Conservation (phyloP, 768 basidiomycete species). For the Trametes sanguinea region DNA sequence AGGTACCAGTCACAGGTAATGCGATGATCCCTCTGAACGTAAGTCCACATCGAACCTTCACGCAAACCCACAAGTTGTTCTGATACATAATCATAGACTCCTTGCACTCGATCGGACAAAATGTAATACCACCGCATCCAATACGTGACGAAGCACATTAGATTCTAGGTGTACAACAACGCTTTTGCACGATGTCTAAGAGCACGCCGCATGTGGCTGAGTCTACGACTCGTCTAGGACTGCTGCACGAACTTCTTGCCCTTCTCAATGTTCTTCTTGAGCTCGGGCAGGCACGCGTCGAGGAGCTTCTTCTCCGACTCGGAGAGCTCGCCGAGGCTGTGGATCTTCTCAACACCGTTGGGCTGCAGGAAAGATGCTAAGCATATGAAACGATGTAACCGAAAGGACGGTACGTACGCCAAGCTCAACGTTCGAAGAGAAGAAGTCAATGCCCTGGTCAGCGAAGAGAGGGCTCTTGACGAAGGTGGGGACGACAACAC, state of each 20-base stretch:
- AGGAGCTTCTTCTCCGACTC: conserved; percentile 84
- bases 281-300: conserved; percentile 84
- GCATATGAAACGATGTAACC: not conserved
- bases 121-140: not conserved
- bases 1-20: conserved; percentile 35
- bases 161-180: conserved; percentile 25
- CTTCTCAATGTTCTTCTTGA: conserved; percentile 99
- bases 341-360: conserved; percentile 92
- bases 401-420: conserved; percentile 57
- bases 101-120: not conserved
- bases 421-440: conserved; percentile 93
- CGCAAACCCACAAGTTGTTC: too few species aligned
- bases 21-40: too few species aligned
- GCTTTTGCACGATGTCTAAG: conserved; percentile 23
- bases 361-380: conserved; percentile 39
- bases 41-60: not conserved
- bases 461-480: conserved; percentile 87
- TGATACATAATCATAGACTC: not conserved
- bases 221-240: conserved; percentile 9
- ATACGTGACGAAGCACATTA: conserved; percentile 16
- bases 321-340: conserved; percentile 78
- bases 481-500: conserved; percentile 77
- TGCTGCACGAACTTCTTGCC: conserved; percentile 71
- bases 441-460: conserved; percentile 88
- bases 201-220: not conserved